A percentile compares a stretch with the other conserved stretches of the same genome.
Evolutionary conservation across 2,329 filamentous ascomycete genomes (phyloP).

Genomic region (Blastomyces percursus): DNA sequence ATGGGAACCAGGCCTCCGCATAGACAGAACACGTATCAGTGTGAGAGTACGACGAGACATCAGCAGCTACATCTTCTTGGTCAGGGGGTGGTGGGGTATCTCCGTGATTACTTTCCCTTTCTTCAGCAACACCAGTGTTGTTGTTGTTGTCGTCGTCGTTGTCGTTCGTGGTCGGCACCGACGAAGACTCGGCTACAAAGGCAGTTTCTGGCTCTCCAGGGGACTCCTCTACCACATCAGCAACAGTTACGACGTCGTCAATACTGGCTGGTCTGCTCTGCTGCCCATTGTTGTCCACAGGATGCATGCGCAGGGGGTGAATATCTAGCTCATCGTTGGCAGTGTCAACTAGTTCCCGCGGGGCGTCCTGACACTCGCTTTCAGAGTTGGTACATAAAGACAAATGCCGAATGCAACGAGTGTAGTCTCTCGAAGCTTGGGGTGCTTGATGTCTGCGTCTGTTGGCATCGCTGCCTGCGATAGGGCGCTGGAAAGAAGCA

Average conservation of each 20-base stretch:
- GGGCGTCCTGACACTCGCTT: neutral
- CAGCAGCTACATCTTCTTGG: neutral
- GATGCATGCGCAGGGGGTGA: neutral
- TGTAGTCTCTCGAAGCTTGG: neutral
- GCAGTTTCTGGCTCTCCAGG: neutral
- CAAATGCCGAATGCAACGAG: neutral
- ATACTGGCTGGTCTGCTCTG: neutral
- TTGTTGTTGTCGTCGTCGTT: too few species aligned
- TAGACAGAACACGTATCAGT: neutral
- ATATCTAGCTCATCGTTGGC: neutral
- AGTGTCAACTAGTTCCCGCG: neutral
- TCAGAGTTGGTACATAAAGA: neutral
- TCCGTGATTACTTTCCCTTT: too few species aligned
- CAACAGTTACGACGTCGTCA: too few species aligned
- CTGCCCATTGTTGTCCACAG: neutral
- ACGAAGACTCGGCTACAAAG: neutral
- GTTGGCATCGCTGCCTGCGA: neutral
- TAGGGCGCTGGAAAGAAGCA: neutral
- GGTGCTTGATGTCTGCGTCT: neutral
- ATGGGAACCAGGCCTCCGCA: neutral
- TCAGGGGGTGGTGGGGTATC: neutral
- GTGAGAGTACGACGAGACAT: neutral
- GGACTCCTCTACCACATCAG: neutral
- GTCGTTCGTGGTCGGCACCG: neutral
- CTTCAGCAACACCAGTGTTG: neutral